Evolutionary conservation across 306 rosid genomes (phyloP).

Genomic region (Pyrus pyrifolia): DNA sequence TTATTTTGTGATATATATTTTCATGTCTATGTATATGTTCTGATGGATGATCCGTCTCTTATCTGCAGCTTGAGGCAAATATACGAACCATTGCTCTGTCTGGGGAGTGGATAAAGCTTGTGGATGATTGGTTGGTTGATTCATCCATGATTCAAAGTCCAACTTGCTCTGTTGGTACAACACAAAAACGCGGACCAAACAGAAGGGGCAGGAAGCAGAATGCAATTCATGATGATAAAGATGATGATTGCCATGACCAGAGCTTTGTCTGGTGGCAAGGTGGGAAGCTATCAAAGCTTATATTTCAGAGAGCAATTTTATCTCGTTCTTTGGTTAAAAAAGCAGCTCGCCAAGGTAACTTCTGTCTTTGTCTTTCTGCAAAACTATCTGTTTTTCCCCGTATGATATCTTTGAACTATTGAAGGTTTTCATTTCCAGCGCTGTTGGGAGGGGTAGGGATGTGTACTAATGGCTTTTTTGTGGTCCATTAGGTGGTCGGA

Average conservation of each 20-base stretch:
- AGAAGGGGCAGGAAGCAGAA: slow-evolving; percentile 66
- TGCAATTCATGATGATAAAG: slow-evolving; percentile 45
- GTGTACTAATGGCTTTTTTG: slow-evolving; percentile 15
- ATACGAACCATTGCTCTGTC: slow-evolving; percentile 56
- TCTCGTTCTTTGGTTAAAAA: slow-evolving; percentile 47
- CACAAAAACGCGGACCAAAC: slow-evolving; percentile 60
- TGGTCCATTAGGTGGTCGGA: slow-evolving; percentile 56
- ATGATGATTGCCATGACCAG: slow-evolving; percentile 36
- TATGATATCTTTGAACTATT: neutral
- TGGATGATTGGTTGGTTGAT: slow-evolving; percentile 71
- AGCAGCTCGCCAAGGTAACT: slow-evolving; percentile 85
- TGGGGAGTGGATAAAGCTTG: slow-evolving; percentile 77
- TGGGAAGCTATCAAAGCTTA: slow-evolving; percentile 51
- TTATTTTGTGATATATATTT: neutral
- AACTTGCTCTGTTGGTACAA: slow-evolving; percentile 42
- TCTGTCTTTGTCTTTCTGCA: slow-evolving; percentile 1
- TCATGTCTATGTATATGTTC: slow-evolving; percentile 4
- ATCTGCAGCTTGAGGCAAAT: slow-evolving; percentile 82
- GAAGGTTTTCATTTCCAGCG: neutral
- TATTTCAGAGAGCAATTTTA: slow-evolving; percentile 76
- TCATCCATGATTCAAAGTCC: slow-evolving; percentile 51
- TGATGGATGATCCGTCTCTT: slow-evolving; percentile 17
- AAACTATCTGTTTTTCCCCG: neutral
- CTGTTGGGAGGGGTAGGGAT: neutral
- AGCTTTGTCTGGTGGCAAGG: slow-evolving; percentile 78